Base-by-base conservation (phyloP, 2,329 filamentous ascomycete genomes). In the Neopestalotiopsis sp. region DNA sequence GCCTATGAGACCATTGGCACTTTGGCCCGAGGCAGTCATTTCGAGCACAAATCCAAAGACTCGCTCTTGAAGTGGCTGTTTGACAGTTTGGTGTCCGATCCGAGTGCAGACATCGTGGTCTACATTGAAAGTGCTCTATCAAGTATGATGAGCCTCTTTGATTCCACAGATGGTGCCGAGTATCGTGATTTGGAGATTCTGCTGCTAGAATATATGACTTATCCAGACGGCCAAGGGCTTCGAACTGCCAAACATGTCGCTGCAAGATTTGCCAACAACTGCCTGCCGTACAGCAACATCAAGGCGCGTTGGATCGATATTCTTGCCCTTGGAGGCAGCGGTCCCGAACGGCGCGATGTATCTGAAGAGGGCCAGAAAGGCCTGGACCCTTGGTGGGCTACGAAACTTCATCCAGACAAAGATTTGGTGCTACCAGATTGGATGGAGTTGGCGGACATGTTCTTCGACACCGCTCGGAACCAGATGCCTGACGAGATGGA, bases 1-100 rank as follows among this genome's bases (percentile, higher is more conserved):
- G 94, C 92, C 1, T 98, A 98, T 79, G 95, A 98, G 78, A 94
- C 93, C 0, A 94, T 98, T 53, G 96, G 95, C 0, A 87, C 96
- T 14, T 81, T 98, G 30, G 90, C 92, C 67, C 89, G 90, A 72
- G 89, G 88, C 4, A 88, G 91, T 4, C 81, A 86, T 2, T 87
- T 89, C 73, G 82, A 90, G 4, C 75, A 89, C 13, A 81, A 81
- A 53, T 83, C 76, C 73, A 86, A 85, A 75, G 89, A 84, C 68
- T 87, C 40, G 71, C 83, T 89, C 64, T 89, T 89, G 73, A 88
- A 87, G 65, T 98, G 94, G 92, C 86, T 98, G 0, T 97, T 98
- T 75, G 88, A 88, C 32, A 95, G 95, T 0, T 84, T 98, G 3
- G 91, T 91, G 12, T 91, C 94, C 72, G 95, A 98, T 74, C 88